A percentile compares a stretch with the other conserved stretches of the same genome.
These are phyloP conservation scores for Pythium volutum DNA, from an alignment of 352 stramenopile genomes.

Conservation along the genomic window DNA sequence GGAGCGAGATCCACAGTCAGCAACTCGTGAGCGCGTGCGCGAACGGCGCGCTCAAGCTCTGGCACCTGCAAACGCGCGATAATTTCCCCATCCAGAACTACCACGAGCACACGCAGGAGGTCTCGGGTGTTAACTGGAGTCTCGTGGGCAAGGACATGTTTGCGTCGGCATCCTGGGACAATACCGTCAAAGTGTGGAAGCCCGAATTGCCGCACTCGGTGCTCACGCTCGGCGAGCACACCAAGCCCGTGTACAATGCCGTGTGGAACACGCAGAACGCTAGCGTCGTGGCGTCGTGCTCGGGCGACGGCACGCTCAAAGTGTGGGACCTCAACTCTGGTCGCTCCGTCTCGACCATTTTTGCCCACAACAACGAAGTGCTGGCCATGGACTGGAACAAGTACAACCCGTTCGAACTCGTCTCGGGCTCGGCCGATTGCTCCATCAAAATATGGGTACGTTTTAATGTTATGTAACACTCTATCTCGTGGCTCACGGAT, in stretches of 20 bases:
- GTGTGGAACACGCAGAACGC: constrained; percentile 84
- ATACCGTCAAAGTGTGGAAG: constrained; percentile 85
- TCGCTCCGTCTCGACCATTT: constrained; percentile 54
- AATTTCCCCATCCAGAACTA: constrained; percentile 87
- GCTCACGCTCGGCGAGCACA: constrained; percentile 75
- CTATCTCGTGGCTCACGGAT: background rate
- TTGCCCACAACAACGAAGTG: constrained; percentile 80
- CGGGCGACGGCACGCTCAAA: constrained; percentile 68
- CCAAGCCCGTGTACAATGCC: constrained; percentile 75
- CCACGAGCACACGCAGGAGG: constrained; percentile 84
- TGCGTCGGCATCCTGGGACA: constrained; percentile 84
- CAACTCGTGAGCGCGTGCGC: constrained; percentile 86
- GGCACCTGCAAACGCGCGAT: constrained; percentile 86
- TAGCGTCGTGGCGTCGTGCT: constrained; percentile 69
- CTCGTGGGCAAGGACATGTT: constrained; percentile 87
- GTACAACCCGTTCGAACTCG: constrained; percentile 88
- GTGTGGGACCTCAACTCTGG: constrained; percentile 75
- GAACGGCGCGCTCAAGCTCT: constrained; percentile 88
- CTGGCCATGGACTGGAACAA: constrained; percentile 92
- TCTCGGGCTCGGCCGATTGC: constrained; percentile 82
- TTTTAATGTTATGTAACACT: background rate
- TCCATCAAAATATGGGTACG: constrained; percentile 84
- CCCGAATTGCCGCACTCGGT: constrained; percentile 70
- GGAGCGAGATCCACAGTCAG: constrained; percentile 85
- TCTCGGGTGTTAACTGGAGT: constrained; percentile 90